phyloP scores from a whole-genome alignment of 2,329 filamentous ascomycete genomes.

The Trichophyton simii region DNA sequence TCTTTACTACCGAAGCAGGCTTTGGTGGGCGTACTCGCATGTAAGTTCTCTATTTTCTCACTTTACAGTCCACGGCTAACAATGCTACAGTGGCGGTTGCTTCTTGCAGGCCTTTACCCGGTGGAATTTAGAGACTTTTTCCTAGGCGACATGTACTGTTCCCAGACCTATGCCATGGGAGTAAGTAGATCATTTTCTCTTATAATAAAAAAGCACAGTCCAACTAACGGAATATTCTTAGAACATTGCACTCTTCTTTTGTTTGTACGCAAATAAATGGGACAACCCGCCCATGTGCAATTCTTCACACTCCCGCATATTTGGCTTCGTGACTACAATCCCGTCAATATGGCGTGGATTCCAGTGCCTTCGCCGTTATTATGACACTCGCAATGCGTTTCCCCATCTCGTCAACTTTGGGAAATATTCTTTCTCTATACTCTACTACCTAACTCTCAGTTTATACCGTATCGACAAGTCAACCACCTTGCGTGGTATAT shows the following conservation, averaged over 20 bases:
- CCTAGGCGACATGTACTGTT: conserved; percentile 94
- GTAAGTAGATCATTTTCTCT: conserved; percentile 43
- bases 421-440: conserved; percentile 78
- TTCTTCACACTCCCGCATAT: conserved; percentile 64
- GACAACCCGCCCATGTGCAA: conserved; percentile 63
- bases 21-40: conserved; percentile 83
- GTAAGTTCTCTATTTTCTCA: conserved; percentile 39
- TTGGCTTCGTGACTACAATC: conserved; percentile 74
- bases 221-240: conserved; percentile 25
- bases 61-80: conserved; percentile 18
- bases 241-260: conserved; percentile 92
- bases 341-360: conserved; percentile 83
- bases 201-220: not conserved
- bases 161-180: conserved; percentile 76
- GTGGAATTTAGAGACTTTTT: conserved; percentile 98
- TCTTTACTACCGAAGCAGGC: conserved; percentile 62
- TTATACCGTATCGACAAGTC: conserved; percentile 64
- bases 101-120: conserved; percentile 75
- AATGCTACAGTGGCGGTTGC: conserved; percentile 58
- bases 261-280: conserved; percentile 75
- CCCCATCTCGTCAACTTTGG: conserved; percentile 86
- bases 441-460: conserved; percentile 65
- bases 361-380: conserved; percentile 82
- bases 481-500: conserved; percentile 49
- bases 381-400: conserved; percentile 74